Evolutionary conservation across 805 yeast species (phyloP).

Genomic region (Hanseniaspora guilliermondii): DNA sequence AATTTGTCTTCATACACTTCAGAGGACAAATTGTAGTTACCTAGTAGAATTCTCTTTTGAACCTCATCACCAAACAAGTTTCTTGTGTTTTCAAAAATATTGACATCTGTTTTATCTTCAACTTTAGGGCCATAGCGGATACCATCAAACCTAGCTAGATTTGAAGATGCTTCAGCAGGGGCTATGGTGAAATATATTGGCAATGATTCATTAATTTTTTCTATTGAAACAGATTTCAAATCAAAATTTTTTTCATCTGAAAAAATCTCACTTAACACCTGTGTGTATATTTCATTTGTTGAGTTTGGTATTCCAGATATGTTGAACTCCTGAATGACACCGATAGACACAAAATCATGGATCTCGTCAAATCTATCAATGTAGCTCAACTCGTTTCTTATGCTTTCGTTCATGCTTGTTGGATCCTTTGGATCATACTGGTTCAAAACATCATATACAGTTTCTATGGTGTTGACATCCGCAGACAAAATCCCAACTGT

Average conservation of each 20-base stretch:
- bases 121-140: slow-evolving; percentile 61
- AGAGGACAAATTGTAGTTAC: slow-evolving; percentile 74
- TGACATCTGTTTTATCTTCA: slow-evolving; percentile 26
- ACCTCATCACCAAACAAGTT: slow-evolving; percentile 67
- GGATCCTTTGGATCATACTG: slow-evolving; percentile 65
- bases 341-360: slow-evolving; percentile 36
- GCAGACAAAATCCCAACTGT: slow-evolving; percentile 76
- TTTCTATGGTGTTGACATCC: slow-evolving; percentile 32
- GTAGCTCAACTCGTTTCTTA: slow-evolving; percentile 24
- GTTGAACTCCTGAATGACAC: slow-evolving; percentile 59
- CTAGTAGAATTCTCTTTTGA: slow-evolving; percentile 67
- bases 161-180: slow-evolving; percentile 89
- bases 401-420: slow-evolving; percentile 39
- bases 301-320: slow-evolving; percentile 41
- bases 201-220: slow-evolving; percentile 50
- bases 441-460: slow-evolving; percentile 48
- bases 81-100: slow-evolving; percentile 47
- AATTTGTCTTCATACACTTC: slow-evolving; percentile 60
- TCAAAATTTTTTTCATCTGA: slow-evolving; percentile 29
- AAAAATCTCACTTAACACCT: slow-evolving; percentile 34
- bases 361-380: slow-evolving; percentile 14
- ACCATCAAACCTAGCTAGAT: slow-evolving; percentile 83
- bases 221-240: slow-evolving; percentile 55
- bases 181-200: slow-evolving; percentile 81
- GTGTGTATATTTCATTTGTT: slow-evolving; percentile 38